Conservation (phyloP, 768 basidiomycete genomes). For the Suillus brevipes region DNA sequence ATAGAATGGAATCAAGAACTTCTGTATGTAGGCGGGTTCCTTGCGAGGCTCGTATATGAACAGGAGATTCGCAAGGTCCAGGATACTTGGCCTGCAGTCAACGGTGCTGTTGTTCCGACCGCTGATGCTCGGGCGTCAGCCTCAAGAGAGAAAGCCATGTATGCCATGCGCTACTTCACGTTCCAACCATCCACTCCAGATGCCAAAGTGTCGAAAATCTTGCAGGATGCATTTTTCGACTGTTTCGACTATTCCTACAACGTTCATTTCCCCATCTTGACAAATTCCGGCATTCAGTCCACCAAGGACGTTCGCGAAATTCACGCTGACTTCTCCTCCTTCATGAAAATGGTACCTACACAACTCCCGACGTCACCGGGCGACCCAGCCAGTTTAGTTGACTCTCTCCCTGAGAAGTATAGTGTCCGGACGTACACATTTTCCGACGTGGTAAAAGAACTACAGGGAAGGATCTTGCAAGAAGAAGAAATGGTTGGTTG, state of each 20-base stretch:
- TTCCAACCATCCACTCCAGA: conserved; percentile 86
- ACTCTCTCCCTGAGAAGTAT: conserved; percentile 55
- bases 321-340: conserved; percentile 61
- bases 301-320: conserved; percentile 72
- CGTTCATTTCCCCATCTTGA: conserved; percentile 67
- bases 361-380: conserved; percentile 47
- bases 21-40: conserved; percentile 76
- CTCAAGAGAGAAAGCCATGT: conserved; percentile 44
- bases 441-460: conserved; percentile 74
- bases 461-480: conserved; percentile 61
- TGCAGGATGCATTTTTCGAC: conserved; percentile 76
- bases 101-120: not conserved
- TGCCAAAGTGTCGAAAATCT: conserved; percentile 60
- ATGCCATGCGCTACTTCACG: conserved; percentile 84
- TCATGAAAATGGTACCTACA: conserved; percentile 73
- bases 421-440: conserved; percentile 74
- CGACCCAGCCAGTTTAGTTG: conserved; percentile 57
- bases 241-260: conserved; percentile 53
- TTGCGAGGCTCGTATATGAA: conserved; percentile 83
- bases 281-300: conserved; percentile 66
- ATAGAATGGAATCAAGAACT: conserved; percentile 90
- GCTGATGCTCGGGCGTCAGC: not conserved
- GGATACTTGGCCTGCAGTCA: conserved; percentile 25
- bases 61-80: conserved; percentile 64
- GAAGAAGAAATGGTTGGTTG: conserved; percentile 76